These are phyloP conservation scores for Diaporthe helianthi DNA, from an alignment of 2,329 filamentous ascomycete species.

Conservation along the genomic window DNA sequence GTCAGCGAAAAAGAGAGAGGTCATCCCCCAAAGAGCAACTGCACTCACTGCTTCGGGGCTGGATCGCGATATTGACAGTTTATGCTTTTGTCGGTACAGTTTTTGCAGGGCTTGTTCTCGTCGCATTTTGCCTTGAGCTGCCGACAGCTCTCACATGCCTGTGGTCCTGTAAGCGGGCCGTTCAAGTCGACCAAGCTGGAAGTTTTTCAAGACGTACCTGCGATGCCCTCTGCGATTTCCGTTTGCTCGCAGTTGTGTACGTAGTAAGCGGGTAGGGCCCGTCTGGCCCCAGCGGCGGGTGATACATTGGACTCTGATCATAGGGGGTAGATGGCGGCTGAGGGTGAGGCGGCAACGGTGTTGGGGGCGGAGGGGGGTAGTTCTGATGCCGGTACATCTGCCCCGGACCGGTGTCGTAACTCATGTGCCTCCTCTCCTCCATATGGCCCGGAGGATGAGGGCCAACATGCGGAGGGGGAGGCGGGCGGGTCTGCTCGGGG, in stretches of 20 bases:
- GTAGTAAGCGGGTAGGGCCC: constrained; percentile 48
- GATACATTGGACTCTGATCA: constrained; percentile 43
- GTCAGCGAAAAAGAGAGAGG: background rate
- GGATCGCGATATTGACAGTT: constrained; percentile 90
- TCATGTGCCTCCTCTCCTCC: constrained; percentile 61
- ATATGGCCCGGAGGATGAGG: constrained; percentile 46
- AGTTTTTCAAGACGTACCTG: constrained; percentile 54
- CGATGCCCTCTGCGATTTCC: constrained; percentile 70
- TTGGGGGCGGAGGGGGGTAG: constrained; percentile 51
- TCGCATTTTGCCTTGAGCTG: constrained; percentile 91
- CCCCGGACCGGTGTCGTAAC: constrained; percentile 56
- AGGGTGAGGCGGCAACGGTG: constrained; percentile 42
- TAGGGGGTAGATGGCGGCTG: constrained; percentile 45
- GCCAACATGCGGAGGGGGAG: constrained; percentile 33
- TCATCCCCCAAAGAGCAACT: background rate
- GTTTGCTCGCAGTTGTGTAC: constrained; percentile 56
- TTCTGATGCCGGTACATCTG: constrained; percentile 52
- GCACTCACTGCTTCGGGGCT: constrained; percentile 83
- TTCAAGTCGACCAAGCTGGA: constrained; percentile 12
- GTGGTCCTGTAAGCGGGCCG: background rate
- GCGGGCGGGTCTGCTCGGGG: constrained; percentile 47
- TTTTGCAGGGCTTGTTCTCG: constrained; percentile 82
- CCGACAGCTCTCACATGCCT: constrained; percentile 92
- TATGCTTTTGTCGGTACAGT: constrained; percentile 85
- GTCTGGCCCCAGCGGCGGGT: constrained; percentile 45